Base-by-base conservation (phyloP, 2,329 filamentous ascomycete genomes). In the Diaporthe citri region DNA sequence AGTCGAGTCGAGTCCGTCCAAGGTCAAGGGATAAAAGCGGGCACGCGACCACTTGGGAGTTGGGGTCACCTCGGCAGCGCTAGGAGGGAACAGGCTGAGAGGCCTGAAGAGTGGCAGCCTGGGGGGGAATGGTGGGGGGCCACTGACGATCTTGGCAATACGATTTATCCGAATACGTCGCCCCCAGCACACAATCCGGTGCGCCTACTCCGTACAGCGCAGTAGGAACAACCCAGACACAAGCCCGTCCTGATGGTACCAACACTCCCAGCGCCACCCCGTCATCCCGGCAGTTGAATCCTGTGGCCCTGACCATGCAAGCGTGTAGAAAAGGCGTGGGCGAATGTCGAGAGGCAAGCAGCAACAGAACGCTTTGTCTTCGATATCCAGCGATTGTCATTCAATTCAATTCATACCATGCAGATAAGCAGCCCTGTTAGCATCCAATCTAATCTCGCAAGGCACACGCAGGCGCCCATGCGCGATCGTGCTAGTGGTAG, bases 21-120 rank as follows among this genome's bases (percentile, higher is more conserved):
- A 67, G 22, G 62, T 25, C 62, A 34, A 67, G 62, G 43, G 43
- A 67, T 39, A 39, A 67, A 66, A 52, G 62, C 25, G 62, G 62
- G 62, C 62, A 67, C 62, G 62, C 62, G 62, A 67, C 46, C 62
- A 48, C 28, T 31, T 36, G 43, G 28, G 28, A 48, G 20, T 22
- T 36, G 62, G 41, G 43, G 31, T 28, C 46, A 17, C 62, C 46
- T 67, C 62, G 62, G 62, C 62, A 51, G 62, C 62, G 62, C 62
- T 25, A 71, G 55, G 22, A 46, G 41, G 39, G 10, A 36, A 48
- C 39, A 66, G 43, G 12, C 28, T 13, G 60, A 31, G 34, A 36
- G 28, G 25, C 20, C 20, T 48, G 60, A 34, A 34, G 20, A n/a
- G 43, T 51, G 60, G 60, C 8, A 66, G 41, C 41, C 60, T 48